Percentiles rank a stretch among this genome's conserved stretches.
These are phyloP conservation scores for Cavenderia fasciculata DNA, from an alignment of 78 protist species.

Conservation along the genomic window DNA sequence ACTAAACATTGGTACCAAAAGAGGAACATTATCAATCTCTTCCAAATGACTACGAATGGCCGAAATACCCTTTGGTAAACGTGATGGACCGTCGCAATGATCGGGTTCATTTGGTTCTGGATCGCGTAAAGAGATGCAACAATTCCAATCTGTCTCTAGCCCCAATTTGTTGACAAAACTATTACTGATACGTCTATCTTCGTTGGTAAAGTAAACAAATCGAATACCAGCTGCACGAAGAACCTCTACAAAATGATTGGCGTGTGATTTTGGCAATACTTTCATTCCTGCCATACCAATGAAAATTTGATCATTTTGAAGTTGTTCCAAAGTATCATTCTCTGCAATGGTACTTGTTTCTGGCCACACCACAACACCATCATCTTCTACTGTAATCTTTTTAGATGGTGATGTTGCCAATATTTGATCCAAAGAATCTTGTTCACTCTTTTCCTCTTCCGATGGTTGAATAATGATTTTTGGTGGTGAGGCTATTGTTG, in stretches of 20 bases:
- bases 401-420: too few relatives aligned
- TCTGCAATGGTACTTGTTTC: constrained; percentile 2
- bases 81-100: constrained; percentile 71
- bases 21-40: constrained; percentile 81
- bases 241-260: constrained; percentile 70
- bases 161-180: constrained; percentile 81
- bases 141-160: constrained; percentile 88
- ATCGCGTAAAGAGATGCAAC: constrained; percentile 72
- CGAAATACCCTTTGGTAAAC: constrained; percentile 80
- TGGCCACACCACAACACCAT: not conserved
- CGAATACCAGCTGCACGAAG: constrained; percentile 72
- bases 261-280: constrained; percentile 58
- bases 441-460: not conserved
- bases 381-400: too few relatives aligned
- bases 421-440: not conserved
- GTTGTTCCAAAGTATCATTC: constrained; percentile 60
- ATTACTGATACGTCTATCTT: constrained; percentile 50
- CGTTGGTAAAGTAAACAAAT: constrained; percentile 61
- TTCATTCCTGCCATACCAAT: constrained; percentile 81
- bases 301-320: constrained; percentile 75
- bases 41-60: constrained; percentile 69
- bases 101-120: constrained; percentile 64
- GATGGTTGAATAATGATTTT: not conserved
- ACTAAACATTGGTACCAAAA: constrained; percentile 84
- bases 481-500: constrained; percentile 4